Conservation (phyloP, 2,329 filamentous ascomycete genomes). For the Fusarium decemcellulare region DNA sequence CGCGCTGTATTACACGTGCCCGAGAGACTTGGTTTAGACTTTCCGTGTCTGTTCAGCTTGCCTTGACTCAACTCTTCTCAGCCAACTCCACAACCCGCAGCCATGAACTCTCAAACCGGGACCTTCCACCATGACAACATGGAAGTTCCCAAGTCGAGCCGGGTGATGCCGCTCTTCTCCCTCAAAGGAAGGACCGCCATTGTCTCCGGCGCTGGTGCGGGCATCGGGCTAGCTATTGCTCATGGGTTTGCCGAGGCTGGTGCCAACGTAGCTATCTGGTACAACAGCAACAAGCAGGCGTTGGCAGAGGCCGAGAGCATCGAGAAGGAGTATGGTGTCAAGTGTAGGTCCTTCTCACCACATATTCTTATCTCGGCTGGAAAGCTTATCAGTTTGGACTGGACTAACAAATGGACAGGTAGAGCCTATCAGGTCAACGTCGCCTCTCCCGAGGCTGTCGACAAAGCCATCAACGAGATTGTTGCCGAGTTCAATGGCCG, state of each 20-base stretch:
- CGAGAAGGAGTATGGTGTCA: slow-evolving; percentile 75
- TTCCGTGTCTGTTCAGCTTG: background rate
- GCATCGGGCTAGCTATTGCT: slow-evolving; percentile 77
- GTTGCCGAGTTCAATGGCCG: slow-evolving; percentile 79
- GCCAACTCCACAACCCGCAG: slow-evolving; percentile 35
- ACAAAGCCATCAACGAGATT: slow-evolving; percentile 65
- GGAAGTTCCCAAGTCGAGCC: slow-evolving; percentile 59
- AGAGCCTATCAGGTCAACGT: slow-evolving; percentile 75
- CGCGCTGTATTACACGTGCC: background rate
- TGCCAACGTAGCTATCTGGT: slow-evolving; percentile 81
- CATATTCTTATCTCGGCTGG: background rate
- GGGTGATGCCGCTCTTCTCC: slow-evolving; percentile 77
- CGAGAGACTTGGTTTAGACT: background rate
- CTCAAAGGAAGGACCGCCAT: slow-evolving; percentile 79
- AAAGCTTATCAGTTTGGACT: background rate
- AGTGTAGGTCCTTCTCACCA: slow-evolving; percentile 65
- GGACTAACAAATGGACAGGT: slow-evolving; percentile 58
- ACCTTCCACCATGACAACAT: slow-evolving; percentile 72
- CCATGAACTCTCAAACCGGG: slow-evolving; percentile 61
- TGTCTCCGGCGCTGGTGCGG: slow-evolving; percentile 75
- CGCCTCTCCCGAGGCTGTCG: slow-evolving; percentile 65
- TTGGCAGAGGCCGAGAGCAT: slow-evolving; percentile 73
- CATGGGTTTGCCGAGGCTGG: slow-evolving; percentile 78
- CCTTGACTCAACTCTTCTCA: background rate
- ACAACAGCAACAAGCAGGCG: slow-evolving; percentile 78